Percentiles rank a stretch among this genome's conserved stretches.
Conservation (phyloP, 2,329 filamentous ascomycete species). For the Penicillium griseofulvum region DNA sequence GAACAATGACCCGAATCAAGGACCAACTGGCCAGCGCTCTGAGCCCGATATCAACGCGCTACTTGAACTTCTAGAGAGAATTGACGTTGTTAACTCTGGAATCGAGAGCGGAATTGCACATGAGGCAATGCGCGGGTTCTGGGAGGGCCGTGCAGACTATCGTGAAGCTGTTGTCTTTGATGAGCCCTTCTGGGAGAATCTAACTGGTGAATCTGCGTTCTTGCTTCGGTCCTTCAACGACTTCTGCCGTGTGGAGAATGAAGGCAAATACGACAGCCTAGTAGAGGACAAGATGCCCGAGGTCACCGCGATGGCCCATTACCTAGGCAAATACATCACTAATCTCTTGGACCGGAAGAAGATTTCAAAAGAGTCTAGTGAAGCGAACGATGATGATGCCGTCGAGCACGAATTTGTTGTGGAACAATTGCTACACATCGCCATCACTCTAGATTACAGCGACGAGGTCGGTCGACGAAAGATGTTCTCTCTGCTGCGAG, state of each 20-base stretch:
- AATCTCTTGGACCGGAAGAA: conserved; percentile 44
- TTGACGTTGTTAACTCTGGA: conserved; percentile 88
- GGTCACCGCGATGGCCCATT: conserved; percentile 85
- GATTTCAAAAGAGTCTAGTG: conserved; percentile 48
- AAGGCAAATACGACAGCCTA: conserved; percentile 70
- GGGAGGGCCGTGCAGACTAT: conserved; percentile 75
- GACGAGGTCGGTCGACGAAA: conserved; percentile 93
- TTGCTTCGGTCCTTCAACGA: conserved; percentile 91
- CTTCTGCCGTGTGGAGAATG: conserved; percentile 74
- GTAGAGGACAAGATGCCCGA: conserved; percentile 93
- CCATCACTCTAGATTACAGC: conserved; percentile 90
- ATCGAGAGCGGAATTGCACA: conserved; percentile 86
- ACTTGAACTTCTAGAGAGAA: conserved; percentile 85
- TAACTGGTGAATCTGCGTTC: conserved; percentile 79
- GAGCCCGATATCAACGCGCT: conserved; percentile 76
- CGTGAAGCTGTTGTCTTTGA: conserved; percentile 46
- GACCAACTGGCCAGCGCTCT: conserved; percentile 49
- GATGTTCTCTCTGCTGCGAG: conserved; percentile 89
- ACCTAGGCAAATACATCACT: conserved; percentile 75
- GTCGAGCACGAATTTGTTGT: conserved; percentile 93
- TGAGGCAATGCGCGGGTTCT: conserved; percentile 94
- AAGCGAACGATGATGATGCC: conserved; percentile 74
- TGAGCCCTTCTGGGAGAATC: conserved; percentile 46
- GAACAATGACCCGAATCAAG: conserved; percentile 58
- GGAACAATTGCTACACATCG: conserved; percentile 90